Conservation (phyloP, 805 yeast genomes). For the Starmerella khaoyaiensis region DNA sequence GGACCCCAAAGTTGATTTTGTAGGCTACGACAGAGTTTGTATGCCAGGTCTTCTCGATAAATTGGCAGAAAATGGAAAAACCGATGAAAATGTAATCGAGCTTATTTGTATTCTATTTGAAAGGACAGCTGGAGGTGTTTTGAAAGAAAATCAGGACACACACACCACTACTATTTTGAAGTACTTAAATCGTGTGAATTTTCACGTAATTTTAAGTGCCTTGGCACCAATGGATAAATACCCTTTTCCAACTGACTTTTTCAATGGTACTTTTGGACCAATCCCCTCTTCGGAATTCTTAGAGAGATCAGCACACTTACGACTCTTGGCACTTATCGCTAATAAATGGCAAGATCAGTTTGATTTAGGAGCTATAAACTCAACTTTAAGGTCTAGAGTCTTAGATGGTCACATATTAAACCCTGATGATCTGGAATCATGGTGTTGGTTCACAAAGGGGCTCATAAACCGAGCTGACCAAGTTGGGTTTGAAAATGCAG, state of each 20-base stretch:
- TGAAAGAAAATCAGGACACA: conserved; percentile 11
- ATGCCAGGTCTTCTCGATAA: conserved; percentile 3
- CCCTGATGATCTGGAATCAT: conserved; percentile 36
- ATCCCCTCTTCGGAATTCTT: conserved; percentile 24
- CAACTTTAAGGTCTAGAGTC: background rate
- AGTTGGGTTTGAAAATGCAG: conserved; percentile 28
- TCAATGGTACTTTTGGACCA: conserved; percentile 36
- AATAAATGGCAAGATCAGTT: conserved; percentile 40
- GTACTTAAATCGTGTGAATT: conserved; percentile 2
- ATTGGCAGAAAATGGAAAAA: background rate
- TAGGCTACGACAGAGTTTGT: conserved; percentile 11
- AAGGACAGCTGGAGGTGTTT: conserved; percentile 19
- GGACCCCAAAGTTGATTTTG: conserved; percentile 14
- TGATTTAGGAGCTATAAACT: background rate
- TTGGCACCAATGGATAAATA: conserved; percentile 9
- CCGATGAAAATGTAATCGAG: conserved; percentile 9
- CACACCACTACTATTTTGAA: conserved; percentile 9
- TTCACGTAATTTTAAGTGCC: conserved; percentile 12
- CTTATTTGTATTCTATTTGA: conserved; percentile 20
- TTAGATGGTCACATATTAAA: background rate
- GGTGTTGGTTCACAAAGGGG: conserved; percentile 64
- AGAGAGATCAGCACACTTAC: conserved; percentile 42
- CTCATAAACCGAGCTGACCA: conserved; percentile 46
- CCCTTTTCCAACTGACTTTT: conserved; percentile 11
- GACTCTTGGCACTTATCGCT: conserved; percentile 40